A percentile compares a stretch with the other conserved stretches of the same genome.
phyloP scores from a whole-genome alignment of 345 rosid species.

The Pugionium dolabratum region DNA sequence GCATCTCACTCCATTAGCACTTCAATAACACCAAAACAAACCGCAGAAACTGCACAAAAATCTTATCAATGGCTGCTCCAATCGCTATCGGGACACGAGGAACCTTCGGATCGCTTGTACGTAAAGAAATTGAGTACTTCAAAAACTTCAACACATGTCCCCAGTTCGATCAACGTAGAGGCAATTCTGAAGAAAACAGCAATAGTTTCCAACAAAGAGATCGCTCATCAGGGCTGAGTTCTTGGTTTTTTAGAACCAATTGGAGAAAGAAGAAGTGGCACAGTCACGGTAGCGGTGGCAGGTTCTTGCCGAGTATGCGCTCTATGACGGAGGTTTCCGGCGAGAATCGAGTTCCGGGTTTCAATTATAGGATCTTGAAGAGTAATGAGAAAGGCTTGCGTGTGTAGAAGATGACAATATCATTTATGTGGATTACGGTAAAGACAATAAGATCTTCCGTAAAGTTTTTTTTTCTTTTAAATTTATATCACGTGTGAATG shows the following conservation, averaged over 20 bases:
- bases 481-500: too few species aligned
- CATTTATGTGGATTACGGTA: too few species aligned
- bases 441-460: too few species aligned
- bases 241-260: slow-evolving; percentile 52
- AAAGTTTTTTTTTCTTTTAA: too few species aligned
- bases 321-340: slow-evolving; percentile 56
- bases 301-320: slow-evolving; percentile 56
- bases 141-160: slow-evolving; percentile 40
- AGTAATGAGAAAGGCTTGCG: slow-evolving; percentile 30
- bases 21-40: slow-evolving; percentile 25
- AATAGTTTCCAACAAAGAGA: slow-evolving; percentile 27
- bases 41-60: slow-evolving; percentile 31
- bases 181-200: not conserved
- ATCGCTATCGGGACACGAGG: slow-evolving; percentile 80
- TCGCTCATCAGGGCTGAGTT: slow-evolving; percentile 44
- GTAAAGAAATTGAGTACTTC: slow-evolving; percentile 77
- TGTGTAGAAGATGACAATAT: too few species aligned
- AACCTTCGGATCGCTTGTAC: slow-evolving; percentile 74
- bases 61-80: slow-evolving; percentile 46
- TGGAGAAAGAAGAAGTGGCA: slow-evolving; percentile 59
- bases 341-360: slow-evolving; percentile 33
- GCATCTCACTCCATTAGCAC: slow-evolving; percentile 29
- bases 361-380: slow-evolving; percentile 61
- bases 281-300: slow-evolving; percentile 20
- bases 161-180: slow-evolving; percentile 20